Evolutionary conservation across 116 monocot genomes (phyloP), one percentile per base, ranked within the genome.

Genomic region (Dioscorea cayenensis): DNA sequence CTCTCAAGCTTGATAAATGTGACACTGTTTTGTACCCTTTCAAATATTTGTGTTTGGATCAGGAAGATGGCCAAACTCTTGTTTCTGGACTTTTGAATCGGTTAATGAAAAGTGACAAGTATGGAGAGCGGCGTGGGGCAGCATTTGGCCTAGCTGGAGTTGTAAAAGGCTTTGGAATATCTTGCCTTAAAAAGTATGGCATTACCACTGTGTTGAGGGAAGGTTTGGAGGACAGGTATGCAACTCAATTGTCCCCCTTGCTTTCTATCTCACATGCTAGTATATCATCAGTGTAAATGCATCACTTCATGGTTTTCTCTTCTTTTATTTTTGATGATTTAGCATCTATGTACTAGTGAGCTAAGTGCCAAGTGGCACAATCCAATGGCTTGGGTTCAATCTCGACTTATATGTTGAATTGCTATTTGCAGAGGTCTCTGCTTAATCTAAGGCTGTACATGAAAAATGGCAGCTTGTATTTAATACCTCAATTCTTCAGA

Each of bases 131-230:
- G 14, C 90, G 97, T 65, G 97, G 97, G 66, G 93, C 97, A 63
- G 97, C 97, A 23, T 97, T 97, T 86, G 97, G 94, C 38, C 91
- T 97, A 74, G 88, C 97, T 73, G 97, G 97, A 9, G 97, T 86
- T 48, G 86, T 81, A 66, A 97, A 93, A 74, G 97, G 97, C 68
- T 90, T 97, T 86, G 78, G 86, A 62, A 87, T 97, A 64, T 83
- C 90, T 36, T 88, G 81, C 64, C 73, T 97, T 59, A 97, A 97
- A 71, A 93, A 86, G 71, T 87, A 91, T 82, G 89, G 86, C 19
- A 87, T 93, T 75, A 55, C 80, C 22, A 83, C 69, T 70, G 66
- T 70, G 14, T 81, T 97, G 51, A 88, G 72, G n/a, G 83, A 88
- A 78, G 88, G 86, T 51, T 77, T 97, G 58, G 80, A 76, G 55